Conservation (phyloP, 345 rosid genomes). For the Camelina hispida region DNA sequence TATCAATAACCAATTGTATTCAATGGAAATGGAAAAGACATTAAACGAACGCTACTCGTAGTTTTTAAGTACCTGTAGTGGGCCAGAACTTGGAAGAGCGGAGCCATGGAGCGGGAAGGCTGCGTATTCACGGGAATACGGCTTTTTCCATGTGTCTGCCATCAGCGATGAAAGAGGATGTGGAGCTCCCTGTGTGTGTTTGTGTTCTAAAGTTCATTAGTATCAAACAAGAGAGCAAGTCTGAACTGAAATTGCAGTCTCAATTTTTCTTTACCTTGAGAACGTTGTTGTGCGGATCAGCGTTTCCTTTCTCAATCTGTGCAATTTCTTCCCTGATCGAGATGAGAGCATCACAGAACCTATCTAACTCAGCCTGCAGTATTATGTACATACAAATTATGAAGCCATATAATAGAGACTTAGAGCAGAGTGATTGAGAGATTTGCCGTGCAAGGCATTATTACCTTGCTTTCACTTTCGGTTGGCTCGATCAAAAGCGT, state of each 20-base stretch:
- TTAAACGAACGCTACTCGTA: background rate
- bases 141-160: slow-evolving; percentile 93
- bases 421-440: background rate
- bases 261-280: slow-evolving; percentile 63
- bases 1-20: background rate
- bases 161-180: slow-evolving; percentile 96
- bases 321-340: slow-evolving; percentile 96
- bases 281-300: slow-evolving; percentile 83
- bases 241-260: background rate
- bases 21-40: too few relatives aligned
- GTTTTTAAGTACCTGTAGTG: slow-evolving; percentile 57
- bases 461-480: slow-evolving; percentile 99
- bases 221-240: background rate
- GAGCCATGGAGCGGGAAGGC: slow-evolving; percentile 98
- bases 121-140: slow-evolving; percentile 89
- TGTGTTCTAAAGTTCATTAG: background rate
- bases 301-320: slow-evolving; percentile 87
- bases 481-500: slow-evolving; percentile 99
- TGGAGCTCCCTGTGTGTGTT: slow-evolving; percentile 75
- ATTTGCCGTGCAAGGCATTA: background rate
- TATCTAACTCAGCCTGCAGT: slow-evolving; percentile 91
- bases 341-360: slow-evolving; percentile 95
- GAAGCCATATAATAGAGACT: slow-evolving; percentile 10
- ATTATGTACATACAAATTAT: slow-evolving; percentile 7
- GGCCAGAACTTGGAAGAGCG: slow-evolving; percentile 95